Evolutionary conservation across 495 filamentous ascomycete species (phyloP), one percentile per base, ranked within the genome.

Genomic region (Penicillium lagena): DNA sequence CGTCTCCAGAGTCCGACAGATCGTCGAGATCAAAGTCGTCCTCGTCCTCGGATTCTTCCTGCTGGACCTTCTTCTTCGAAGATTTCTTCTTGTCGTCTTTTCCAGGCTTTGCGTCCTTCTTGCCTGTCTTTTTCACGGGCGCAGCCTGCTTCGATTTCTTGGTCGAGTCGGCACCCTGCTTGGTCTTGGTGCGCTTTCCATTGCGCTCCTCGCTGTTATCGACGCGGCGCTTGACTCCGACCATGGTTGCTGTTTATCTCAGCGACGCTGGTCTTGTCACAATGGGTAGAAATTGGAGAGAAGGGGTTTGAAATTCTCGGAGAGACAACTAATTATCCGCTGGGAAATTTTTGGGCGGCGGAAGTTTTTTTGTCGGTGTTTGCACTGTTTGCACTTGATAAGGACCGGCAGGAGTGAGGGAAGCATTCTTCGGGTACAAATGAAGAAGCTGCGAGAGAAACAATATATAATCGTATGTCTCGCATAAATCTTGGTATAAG

Each of bases 131-230:
- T 47, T 72, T 68, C 51, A 56, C 56, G 27, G 58, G 49, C 29
- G 50, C 54, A 38, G 56, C 48, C 32, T 48, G 35, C 52, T 67
- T 62, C 42, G 59, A 54, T 37, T 65, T 66, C 51, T 69, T 71
- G 43, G 52, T 33, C 12, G 64, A 45, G 37, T 53, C 60, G 50
- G 60, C 54, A 36, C 35, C 56, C 35, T 60, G 56, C 58, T 70
- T 72, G 36, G 59, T 66, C 57, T 71, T 73, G 48, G 58, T 67
- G 34, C 70, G 63, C 57, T 73, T 73, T 49, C 70, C 70, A 62
- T 70, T 67, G 60, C 68, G 65, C 43, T 71, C 68, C 35, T 72
- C 68, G 29, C 57, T 57, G 44, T 55, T 40, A 35, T 72, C 70
- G 43, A 72, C 68, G 7, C 52, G 52, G 43, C 70, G 68, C 52